Base-by-base conservation (phyloP, 345 rosid species). In the Eucalyptus lansdowneana region DNA sequence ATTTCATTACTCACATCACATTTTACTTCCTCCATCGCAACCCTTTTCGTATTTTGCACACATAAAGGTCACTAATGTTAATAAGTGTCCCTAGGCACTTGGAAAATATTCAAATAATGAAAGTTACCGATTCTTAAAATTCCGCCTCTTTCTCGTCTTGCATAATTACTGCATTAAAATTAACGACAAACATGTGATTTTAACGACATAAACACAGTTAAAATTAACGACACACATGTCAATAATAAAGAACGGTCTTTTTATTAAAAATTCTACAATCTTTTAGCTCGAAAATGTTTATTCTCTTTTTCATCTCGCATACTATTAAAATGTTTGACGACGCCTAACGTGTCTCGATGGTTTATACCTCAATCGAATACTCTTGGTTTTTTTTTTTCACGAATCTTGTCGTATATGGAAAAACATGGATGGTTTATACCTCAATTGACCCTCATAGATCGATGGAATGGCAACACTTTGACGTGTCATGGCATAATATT, bases 261-360 rank as follows among this genome's bases (percentile, higher is more conserved):
- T 17, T 0, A 31, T 34, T 17, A 16, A 69, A 31, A 16, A 31
- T 8, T 69, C 6, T 17, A 17, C 2, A 19, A 37, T 34, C 1
- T 37, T 34, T 19, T 72, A 72, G 7, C 44, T 10, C 15, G 5
- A 72, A 72, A 19, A 72, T 13, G 1, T 10, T 3, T 21, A 2
- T 72, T 9, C 14, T 15, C 42, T 16, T 9, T 34, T 34, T n/a
- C 37, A 0, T 14, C 76, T 62, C 72, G 9, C 19, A 2, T 15
- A 34, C 16, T 29, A 4, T 13, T 65, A 15, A 29, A 31, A 69
- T 5, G 80, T 34, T 16, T 9, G 24, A 5, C 13, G 0, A 14
- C 17, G 14, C 72, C 5, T 0, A 27, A 29, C 19, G 3, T 7
- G 19, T 4, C 0, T 8, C 72, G 5, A 29, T 7, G 72, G 19